phyloP scores from a whole-genome alignment of 140 eudicot species.

The Cichorium intybus region DNA sequence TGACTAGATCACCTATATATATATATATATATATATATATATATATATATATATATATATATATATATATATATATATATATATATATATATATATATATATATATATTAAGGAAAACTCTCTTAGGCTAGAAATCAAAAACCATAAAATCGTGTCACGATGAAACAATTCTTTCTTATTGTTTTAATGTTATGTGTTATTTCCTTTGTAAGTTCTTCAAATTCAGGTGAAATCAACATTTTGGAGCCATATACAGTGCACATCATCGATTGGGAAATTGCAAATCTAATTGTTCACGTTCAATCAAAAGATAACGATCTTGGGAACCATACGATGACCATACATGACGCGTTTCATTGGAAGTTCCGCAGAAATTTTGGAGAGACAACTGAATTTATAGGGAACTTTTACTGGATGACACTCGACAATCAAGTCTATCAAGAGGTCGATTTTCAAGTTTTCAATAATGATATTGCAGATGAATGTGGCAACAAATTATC shows the following conservation, averaged over 20 bases:
- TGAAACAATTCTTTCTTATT: neutral
- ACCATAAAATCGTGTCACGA: neutral
- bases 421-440: neutral
- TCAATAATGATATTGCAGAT: neutral
- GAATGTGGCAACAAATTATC: neutral
- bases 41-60: too few relatives aligned
- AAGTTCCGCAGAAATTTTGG: neutral
- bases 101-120: neutral
- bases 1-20: neutral
- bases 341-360: neutral
- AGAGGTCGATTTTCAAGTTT: neutral
- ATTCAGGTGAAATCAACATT: neutral
- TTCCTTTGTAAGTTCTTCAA: neutral
- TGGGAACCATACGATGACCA: slow-evolving; percentile 12
- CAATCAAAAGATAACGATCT: neutral
- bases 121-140: neutral
- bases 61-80: too few relatives aligned
- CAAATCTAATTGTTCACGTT: neutral
- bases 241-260: neutral
- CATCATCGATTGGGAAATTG: neutral
- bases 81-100: too few relatives aligned
- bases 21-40: too few relatives aligned
- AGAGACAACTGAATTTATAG: neutral
- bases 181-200: neutral
- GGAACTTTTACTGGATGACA: slow-evolving; percentile 19